Percentiles rank a stretch among this genome's conserved stretches.
Conservation (phyloP, 140 eudicot genomes). For the Cichorium intybus region DNA sequence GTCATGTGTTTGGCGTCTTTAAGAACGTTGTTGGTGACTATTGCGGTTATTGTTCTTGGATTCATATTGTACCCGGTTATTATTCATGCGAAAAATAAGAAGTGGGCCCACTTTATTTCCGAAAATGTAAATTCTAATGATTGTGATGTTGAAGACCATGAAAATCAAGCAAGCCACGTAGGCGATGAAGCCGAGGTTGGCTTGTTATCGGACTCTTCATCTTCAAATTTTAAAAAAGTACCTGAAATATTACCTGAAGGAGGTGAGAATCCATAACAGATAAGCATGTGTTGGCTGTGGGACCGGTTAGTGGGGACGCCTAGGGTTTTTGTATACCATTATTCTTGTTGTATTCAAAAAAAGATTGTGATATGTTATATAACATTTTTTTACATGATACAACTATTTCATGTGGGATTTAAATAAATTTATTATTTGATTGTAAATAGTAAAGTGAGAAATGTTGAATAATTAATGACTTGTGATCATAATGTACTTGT, state of each 20-base stretch:
- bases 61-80: conserved; percentile 47
- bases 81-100: conserved; percentile 39
- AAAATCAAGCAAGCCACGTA: neutral
- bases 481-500: conserved; percentile 17
- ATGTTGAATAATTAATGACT: conserved; percentile 7
- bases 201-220: conserved; percentile 42
- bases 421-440: neutral
- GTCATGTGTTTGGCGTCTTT: conserved; percentile 86
- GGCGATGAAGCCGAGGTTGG: conserved; percentile 55
- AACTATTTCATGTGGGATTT: neutral
- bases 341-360: conserved; percentile 26
- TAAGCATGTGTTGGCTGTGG: neutral
- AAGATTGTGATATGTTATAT: neutral
- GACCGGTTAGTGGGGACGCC: neutral
- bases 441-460: conserved; percentile 1
- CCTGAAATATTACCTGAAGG: conserved; percentile 25
- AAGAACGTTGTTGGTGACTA: conserved; percentile 59
- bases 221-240: conserved; percentile 25
- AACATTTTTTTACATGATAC: neutral
- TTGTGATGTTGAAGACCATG: conserved; percentile 50
- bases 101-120: conserved; percentile 45
- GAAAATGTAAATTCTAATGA: conserved; percentile 18
- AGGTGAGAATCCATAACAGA: neutral
- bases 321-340: neutral
- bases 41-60: conserved; percentile 52